Evolutionary conservation across 345 rosid genomes (phyloP), one percentile per base, ranked within the genome.

Genomic region (Firmiana major): DNA sequence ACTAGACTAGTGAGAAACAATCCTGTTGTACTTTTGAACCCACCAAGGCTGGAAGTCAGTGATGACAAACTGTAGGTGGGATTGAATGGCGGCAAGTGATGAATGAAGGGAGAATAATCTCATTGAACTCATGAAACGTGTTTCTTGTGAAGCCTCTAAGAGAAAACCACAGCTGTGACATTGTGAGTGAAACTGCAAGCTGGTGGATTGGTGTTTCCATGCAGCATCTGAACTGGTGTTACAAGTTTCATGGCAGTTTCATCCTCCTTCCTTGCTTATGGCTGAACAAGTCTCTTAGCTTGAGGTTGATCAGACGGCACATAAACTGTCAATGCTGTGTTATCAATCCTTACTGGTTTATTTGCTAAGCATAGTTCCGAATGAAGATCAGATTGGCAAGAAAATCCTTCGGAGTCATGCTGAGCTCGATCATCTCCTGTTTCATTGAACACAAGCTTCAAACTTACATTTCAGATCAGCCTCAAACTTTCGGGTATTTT

Each of bases 101-200:
- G 85, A 83, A 87, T n/a, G 84, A 63, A 9, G 92, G 88, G 54
- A 88, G 76, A 17, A 87, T 74, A 38, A 87, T 64, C 55, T 89
- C 90, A 57, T 81, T 81, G 63, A 84, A 70, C 65, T 83, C 86
- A 46, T 87, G 92, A 77, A 79, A 88, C 7, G 62, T 22, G 71
- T 87, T 88, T 22, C 85, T 85, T 0, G 81, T 22, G 66, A 79
- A 86, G 22, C 87, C 86, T 2, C 75, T 86, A 45, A 24, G 87
- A 88, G 83, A 86, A 87, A 21, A 88, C 69, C 40, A 86, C 72
- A 3, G 79, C 86, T 0, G 88, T 78, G 42, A 68, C 73, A 42
- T 84, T 49, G 59, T 83, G 84, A 0, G 48, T 81, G 71, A 68
- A 55, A 19, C 51, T 22, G 40, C 88, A 85, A 28, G 79, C 46